Percentiles rank a stretch among this genome's conserved stretches.
These are phyloP conservation scores for Tribonema minus DNA, from an alignment of 108 stramenopile species.

Conservation along the genomic window DNA sequence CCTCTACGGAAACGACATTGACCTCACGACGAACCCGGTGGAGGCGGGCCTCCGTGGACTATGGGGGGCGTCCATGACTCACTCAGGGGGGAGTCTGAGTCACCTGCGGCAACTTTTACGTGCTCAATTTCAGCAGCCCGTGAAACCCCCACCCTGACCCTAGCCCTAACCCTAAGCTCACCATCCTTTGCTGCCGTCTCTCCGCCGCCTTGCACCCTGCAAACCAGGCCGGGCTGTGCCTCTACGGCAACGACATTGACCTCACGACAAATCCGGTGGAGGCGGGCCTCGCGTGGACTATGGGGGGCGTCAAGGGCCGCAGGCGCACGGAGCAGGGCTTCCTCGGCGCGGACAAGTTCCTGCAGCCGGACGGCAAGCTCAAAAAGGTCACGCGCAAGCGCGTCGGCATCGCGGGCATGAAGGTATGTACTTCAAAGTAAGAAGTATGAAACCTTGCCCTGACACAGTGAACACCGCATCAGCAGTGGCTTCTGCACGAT, in stretches of 20 bases:
- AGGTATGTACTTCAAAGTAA: too few relatives aligned
- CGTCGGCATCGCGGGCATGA: conserved; percentile 92
- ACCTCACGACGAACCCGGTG: conserved; percentile 84
- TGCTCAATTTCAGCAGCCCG: too few relatives aligned
- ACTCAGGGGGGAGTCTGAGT: too few relatives aligned
- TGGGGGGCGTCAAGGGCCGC: conserved; percentile 79
- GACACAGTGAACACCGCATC: too few relatives aligned
- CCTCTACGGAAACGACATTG: conserved; percentile 95
- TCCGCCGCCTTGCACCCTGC: too few relatives aligned
- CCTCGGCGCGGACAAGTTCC: conserved; percentile 81
- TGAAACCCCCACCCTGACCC: too few relatives aligned
- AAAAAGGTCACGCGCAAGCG: conserved; percentile 76
- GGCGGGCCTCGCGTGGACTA: conserved; percentile 86
- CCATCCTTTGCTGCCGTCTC: too few relatives aligned
- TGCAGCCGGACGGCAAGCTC: conserved; percentile 84
- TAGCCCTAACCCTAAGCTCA: too few relatives aligned
- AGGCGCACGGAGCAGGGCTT: conserved; percentile 88
- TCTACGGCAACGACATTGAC: conserved; percentile 96
- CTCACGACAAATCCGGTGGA: conserved; percentile 86
- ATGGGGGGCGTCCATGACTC: too few relatives aligned
- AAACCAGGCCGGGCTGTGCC: conserved; percentile 96
- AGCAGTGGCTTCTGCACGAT: too few relatives aligned
- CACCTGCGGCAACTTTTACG: too few relatives aligned
- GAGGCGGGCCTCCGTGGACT: conserved; percentile 79
- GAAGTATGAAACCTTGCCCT: too few relatives aligned